These are phyloP conservation scores for Capsicum chinense DNA, from an alignment of 257 asterid genomes.

Conservation along the genomic window DNA sequence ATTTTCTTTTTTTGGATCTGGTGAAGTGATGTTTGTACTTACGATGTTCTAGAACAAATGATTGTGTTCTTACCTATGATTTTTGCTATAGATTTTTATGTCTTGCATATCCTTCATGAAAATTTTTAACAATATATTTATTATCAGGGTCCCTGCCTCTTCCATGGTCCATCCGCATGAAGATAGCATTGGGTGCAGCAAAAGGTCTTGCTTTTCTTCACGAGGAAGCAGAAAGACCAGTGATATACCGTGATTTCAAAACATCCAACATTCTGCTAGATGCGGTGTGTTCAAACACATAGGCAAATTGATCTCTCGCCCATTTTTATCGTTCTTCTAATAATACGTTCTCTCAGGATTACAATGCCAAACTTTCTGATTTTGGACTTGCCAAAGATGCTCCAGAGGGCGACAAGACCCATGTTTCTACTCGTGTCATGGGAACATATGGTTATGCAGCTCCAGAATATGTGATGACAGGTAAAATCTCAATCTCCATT, in stretches of 20 bases:
- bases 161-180: conserved; percentile 98
- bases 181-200: conserved; percentile 97
- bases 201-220: conserved; percentile 95
- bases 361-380: conserved; percentile 94
- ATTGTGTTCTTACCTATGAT: neutral
- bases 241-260: conserved; percentile 94
- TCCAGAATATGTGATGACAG: conserved; percentile 98
- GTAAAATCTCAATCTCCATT: conserved; percentile 41
- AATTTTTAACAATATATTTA: conserved; percentile 24
- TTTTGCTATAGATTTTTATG: neutral
- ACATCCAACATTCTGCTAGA: conserved; percentile 92
- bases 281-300: conserved; percentile 62
- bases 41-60: neutral
- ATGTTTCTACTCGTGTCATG: conserved; percentile 98
- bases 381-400: conserved; percentile 99
- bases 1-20: neutral
- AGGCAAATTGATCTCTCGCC: conserved; percentile 21
- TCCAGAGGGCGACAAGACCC: conserved; percentile 96
- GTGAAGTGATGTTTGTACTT: neutral
- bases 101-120: neutral
- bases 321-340: conserved; percentile 33
- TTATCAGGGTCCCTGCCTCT: conserved; percentile 89
- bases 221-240: conserved; percentile 94
- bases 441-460: conserved; percentile 99
- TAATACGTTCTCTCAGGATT: conserved; percentile 58